Evolutionary conservation across 768 basidiomycete genomes (phyloP), one percentile per base, ranked within the genome.

Genomic region (Boletus rubescentipes): DNA sequence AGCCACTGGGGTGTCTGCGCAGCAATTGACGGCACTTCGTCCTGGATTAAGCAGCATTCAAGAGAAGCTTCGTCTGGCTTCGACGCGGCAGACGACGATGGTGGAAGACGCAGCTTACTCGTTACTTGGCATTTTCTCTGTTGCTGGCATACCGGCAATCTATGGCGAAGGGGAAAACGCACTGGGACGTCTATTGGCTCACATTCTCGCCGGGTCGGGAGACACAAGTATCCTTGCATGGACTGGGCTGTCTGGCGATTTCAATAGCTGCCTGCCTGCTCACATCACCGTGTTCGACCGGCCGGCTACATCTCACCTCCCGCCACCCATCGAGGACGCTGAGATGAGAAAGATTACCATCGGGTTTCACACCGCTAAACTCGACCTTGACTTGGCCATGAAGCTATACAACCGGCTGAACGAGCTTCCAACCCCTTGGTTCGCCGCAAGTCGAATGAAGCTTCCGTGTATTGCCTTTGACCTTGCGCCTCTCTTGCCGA

Each of bases 181-280:
- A 36, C 35, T 36, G 6, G 26, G 26, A 26, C 26, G 26, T 26
- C 26, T 26, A 26, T 26, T 26, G 26, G 26, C 26, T 4, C 29
- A 48, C 26, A 20, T 48, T 20, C 47, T 48, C n/a, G 1, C 47
- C 1, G 37, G 23, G 0, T 48, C 47, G 0, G 48, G 53, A 29
- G 42, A 54, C 2, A 5, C 6, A 20, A 37, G 34, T 9, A 36
- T 54, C 30, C 53, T 54, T 12, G 53, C 47, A 50, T 49, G 53
- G 53, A 50, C 15, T 9, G 53, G 53, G 35, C 16, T 32, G 21
- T 30, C 53, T 0, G 36, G 36, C 30, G 23, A n/a, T 6, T 44
- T 31, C 35, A 54, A 54, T 31, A 54, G 48, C 7, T 54, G 48
- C 20, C 30, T 54, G 14, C 53, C 48, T n/a, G 30, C 32, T 37